These are phyloP conservation scores for Arachis stenosperma DNA, from an alignment of 306 rosid genomes.

Conservation along the genomic window DNA sequence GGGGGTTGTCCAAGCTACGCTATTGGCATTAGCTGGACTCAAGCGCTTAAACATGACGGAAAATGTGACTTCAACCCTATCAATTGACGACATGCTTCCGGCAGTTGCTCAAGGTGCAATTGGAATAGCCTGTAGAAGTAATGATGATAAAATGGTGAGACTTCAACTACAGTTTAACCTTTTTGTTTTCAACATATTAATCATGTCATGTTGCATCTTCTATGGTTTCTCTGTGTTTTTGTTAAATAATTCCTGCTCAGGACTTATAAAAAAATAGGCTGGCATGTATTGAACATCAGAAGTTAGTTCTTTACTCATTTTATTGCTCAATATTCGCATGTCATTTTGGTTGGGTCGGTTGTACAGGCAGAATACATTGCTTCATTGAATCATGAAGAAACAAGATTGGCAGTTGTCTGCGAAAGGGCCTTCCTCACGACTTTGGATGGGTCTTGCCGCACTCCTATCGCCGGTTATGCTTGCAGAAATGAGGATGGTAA, in stretches of 20 bases:
- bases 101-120: conserved; percentile 64
- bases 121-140: conserved; percentile 54
- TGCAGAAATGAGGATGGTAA: conserved; percentile 66
- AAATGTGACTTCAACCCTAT: conserved; percentile 49
- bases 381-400: conserved; percentile 82
- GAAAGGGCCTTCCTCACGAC: conserved; percentile 86
- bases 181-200: background rate
- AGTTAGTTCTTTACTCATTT: background rate
- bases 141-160: conserved; percentile 76
- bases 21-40: conserved; percentile 93
- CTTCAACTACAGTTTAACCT: conserved; percentile 7
- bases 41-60: conserved; percentile 70
- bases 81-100: conserved; percentile 60
- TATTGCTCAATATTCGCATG: conserved; percentile 4
- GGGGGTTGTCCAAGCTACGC: conserved; percentile 94
- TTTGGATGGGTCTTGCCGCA: conserved; percentile 87
- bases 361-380: conserved; percentile 75
- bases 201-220: background rate
- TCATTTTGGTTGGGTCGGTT: conserved; percentile 31
- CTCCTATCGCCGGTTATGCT: conserved; percentile 93
- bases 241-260: conserved; percentile 25
- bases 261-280: background rate
- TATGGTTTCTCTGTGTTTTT: background rate
- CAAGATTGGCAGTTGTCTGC: conserved; percentile 77
- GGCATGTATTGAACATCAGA: background rate